Percentiles rank a stretch among this genome's conserved stretches.
Evolutionary conservation across 202 grass and related monocot species (phyloP).

Genomic region (Elaeis oleifera): DNA sequence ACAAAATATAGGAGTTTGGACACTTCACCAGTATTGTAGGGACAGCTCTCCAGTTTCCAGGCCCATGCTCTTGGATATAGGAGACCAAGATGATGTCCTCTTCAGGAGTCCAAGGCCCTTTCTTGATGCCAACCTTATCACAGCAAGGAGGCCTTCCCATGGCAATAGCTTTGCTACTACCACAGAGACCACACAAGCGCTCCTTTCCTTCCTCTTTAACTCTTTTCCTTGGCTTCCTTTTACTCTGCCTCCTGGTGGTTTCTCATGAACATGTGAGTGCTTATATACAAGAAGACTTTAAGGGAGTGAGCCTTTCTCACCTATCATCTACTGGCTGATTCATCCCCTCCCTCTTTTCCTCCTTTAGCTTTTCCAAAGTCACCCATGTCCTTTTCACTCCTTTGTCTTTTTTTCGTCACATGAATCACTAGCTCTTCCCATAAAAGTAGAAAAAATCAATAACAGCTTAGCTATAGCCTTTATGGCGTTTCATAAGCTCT

Average conservation of each 20-base stretch:
- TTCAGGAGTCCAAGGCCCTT: constrained; percentile 1
- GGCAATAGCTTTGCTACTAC: background rate
- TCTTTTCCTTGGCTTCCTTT: background rate
- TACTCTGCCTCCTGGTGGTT: background rate
- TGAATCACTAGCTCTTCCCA: background rate
- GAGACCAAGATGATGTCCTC: no score
- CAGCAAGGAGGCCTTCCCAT: constrained; percentile 19
- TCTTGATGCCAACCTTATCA: constrained; percentile 16
- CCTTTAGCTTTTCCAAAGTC: constrained; percentile 6
- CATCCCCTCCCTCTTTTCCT: background rate
- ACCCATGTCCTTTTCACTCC: background rate
- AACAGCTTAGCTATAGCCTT: background rate
- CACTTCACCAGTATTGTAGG: constrained; percentile 7
- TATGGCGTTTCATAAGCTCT: background rate
- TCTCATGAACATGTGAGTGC: constrained; percentile 9
- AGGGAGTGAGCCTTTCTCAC: background rate
- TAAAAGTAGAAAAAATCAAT: no score
- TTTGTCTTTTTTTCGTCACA: constrained; percentile 7
- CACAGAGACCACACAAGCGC: no score
- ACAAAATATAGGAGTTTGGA: no score
- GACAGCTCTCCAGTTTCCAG: constrained; percentile 17
- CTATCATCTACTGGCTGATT: background rate
- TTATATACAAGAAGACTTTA: constrained; percentile 6
- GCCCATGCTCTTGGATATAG: constrained; percentile 18
- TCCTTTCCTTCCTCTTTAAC: background rate